Conservation (phyloP, 805 yeast species). For the Cyberlindnera euphorbiae region DNA sequence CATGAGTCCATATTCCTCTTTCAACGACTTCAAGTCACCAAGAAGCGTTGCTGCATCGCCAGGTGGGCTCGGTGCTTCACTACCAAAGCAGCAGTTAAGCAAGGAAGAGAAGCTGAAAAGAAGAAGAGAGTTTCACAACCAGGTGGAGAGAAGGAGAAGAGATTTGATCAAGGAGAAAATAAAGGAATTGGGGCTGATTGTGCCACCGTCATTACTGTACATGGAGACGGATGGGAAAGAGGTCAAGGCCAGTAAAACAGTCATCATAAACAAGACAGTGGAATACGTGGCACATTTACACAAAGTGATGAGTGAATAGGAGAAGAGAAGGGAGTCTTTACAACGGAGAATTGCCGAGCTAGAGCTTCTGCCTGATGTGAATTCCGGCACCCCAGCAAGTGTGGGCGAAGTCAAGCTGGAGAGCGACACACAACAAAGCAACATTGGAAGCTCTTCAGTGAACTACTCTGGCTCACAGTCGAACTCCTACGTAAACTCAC, state of each 20-base stretch:
- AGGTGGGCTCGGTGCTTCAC: constrained; percentile 24
- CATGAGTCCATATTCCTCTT: constrained; percentile 26
- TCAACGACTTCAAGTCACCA: constrained; percentile 28
- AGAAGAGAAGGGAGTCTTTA: constrained; percentile 39
- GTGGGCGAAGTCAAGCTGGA: constrained; percentile 2
- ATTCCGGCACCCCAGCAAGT: constrained; percentile 7
- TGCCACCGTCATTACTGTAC: constrained; percentile 68
- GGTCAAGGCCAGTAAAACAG: constrained; percentile 77
- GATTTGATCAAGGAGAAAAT: constrained; percentile 88
- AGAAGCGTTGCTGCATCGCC: constrained; percentile 28
- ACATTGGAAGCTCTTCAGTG: neutral
- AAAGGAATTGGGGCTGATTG: constrained; percentile 72
- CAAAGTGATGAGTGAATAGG: constrained; percentile 55
- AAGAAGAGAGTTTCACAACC: constrained; percentile 86
- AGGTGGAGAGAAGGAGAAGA: constrained; percentile 88
- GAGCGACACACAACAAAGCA: constrained; percentile 1
- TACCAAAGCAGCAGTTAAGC: constrained; percentile 31
- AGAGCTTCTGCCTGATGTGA: constrained; percentile 22
- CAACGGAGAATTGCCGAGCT: constrained; percentile 34
- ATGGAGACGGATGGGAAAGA: constrained; percentile 47
- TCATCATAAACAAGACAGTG: constrained; percentile 70
- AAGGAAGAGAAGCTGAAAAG: constrained; percentile 72
- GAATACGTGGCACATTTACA: constrained; percentile 70
- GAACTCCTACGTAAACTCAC: constrained; percentile 11
- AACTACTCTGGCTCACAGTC: constrained; percentile 3